Evolutionary conservation across 495 filamentous ascomycete genomes (phyloP), one percentile per base, ranked within the genome.

Genomic region (Sphaerosporella brunnea): DNA sequence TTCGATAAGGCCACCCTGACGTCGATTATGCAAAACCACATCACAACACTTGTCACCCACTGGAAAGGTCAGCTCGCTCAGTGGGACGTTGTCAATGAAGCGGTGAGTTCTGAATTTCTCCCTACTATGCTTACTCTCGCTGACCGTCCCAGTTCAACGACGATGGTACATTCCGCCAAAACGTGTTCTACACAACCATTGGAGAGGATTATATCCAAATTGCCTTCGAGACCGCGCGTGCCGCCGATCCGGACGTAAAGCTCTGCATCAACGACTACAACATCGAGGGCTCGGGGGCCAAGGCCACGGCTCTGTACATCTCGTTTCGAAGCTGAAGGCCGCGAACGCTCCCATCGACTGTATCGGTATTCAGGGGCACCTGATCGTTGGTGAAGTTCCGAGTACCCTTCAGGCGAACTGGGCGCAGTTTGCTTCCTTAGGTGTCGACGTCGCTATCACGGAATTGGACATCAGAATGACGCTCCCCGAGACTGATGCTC

Each of bases 251-350:
- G 3, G 51, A 53, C 43, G 63, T 62, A 19, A 73, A 71, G 58
- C 68, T 74, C 26, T 82, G 79, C 67, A 78, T 79, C 65, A 82
- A 82, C 64, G 75, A 79, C 65, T 79, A 77, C 65, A 73, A 73
- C 60, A 69, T 78, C 53, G 74, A 78, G 60, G 65, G 63, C 54
- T 63, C 68, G 35, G 65, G 67, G 21, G 56, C 64, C 55, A 78
- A 79, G 62, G 62, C 67, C 19, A 51, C 55, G 35, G 58, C 55
- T 5, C 65, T 70, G 20, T 53, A 70, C 20, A 48, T 24, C 56
- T 79, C 28, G 69, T 78, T 51, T 48, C 55, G 32, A 58, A 67
- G 18, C 50, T 77, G 42, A 61, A 68, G 52, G 51, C 50, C 19
- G 64, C 65, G 21, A 69, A 68, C 42, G 64, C 72, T 13, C 68